phyloP scores from a whole-genome alignment of 2,329 filamentous ascomycete species.

The Cladosporium sphaerospermum region DNA sequence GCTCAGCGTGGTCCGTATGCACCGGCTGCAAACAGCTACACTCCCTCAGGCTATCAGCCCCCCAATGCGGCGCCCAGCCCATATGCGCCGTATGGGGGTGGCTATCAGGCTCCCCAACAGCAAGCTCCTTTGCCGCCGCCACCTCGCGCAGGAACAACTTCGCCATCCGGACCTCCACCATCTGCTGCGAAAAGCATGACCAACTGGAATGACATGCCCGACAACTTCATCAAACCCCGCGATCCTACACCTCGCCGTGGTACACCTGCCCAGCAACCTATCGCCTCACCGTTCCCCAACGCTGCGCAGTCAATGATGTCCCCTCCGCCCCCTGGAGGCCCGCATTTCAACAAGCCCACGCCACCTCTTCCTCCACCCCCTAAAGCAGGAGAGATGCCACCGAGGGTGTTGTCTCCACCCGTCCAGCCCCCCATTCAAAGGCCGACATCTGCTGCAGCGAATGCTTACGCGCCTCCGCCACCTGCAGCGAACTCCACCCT shows the following conservation, averaged over 20 bases:
- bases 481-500: conserved; percentile 38
- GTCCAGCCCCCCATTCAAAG: conserved; percentile 46
- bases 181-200: conserved; percentile 65
- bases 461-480: conserved; percentile 59
- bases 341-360: conserved; percentile 54
- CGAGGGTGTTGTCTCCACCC: conserved; percentile 65
- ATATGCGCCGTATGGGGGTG: conserved; percentile 37
- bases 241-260: conserved; percentile 55
- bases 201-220: conserved; percentile 92
- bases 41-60: conserved; percentile 34
- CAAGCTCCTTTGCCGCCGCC: conserved; percentile 48
- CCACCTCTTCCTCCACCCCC: conserved; percentile 78
- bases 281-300: conserved; percentile 69
- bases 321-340: conserved; percentile 51
- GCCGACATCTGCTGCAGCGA: conserved; percentile 50
- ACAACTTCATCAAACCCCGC: conserved; percentile 66
- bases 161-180: conserved; percentile 58
- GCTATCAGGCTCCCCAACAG: conserved; percentile 40
- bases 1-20: conserved; percentile 45
- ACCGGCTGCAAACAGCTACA: conserved; percentile 32
- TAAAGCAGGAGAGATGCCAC: conserved; percentile 65
- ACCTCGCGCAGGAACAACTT: conserved; percentile 61
- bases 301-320: conserved; percentile 47
- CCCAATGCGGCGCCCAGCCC: conserved; percentile 35
- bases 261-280: conserved; percentile 59